Conservation (phyloP, 2,329 filamentous ascomycete species). For the Trichoderma arundinaceum region DNA sequence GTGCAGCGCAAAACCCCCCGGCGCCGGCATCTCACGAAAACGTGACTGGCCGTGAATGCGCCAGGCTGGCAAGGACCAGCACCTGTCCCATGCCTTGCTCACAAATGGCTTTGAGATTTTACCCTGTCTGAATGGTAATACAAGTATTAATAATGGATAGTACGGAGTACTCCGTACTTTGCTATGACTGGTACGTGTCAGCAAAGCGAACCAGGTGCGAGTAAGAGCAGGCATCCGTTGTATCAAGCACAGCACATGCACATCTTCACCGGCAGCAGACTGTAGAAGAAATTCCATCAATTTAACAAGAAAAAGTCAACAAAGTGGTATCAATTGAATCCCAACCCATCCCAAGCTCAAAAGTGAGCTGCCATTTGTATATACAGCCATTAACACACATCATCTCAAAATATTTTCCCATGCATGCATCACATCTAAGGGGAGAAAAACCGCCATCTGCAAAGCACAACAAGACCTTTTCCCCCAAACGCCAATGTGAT, state of each 20-base stretch:
- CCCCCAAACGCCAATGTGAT: constrained; percentile 26
- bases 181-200: too few species aligned
- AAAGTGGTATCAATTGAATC: constrained; percentile 33
- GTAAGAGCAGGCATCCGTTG: too few species aligned
- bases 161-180: too few species aligned
- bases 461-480: background rate
- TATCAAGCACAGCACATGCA: background rate
- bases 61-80: background rate
- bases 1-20: too few species aligned
- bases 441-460: background rate
- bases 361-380: constrained; percentile 17
- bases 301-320: background rate
- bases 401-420: constrained; percentile 14
- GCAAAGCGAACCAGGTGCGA: too few species aligned
- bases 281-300: background rate
- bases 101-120: too few species aligned
- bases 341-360: constrained; percentile 18
- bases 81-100: too few species aligned
- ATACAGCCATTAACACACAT: constrained; percentile 24
- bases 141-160: too few species aligned
- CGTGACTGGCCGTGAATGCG: constrained; percentile 17
- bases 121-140: too few species aligned
- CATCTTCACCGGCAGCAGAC: background rate
- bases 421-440: constrained; percentile 17
- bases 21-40: too few species aligned